Percentiles rank a stretch among this genome's conserved stretches.
Evolutionary conservation across 2,329 filamentous ascomycete genomes (phyloP).

Genomic region (Fusarium paranaense): DNA sequence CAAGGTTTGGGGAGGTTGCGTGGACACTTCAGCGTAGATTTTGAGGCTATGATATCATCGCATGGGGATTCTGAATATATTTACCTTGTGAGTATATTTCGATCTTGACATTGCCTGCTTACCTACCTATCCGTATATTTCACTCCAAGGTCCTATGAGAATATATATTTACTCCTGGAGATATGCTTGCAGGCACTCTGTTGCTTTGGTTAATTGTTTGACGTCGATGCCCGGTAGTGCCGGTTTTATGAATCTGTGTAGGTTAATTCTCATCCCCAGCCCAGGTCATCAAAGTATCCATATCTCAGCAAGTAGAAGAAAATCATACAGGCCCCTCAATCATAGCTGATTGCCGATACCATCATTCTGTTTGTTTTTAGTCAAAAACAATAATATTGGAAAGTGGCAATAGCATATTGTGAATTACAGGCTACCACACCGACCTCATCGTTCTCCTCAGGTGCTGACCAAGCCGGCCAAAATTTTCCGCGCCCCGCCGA

Average conservation of each 20-base stretch:
- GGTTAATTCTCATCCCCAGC: background rate
- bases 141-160: background rate
- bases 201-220: background rate
- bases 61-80: background rate
- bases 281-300: background rate
- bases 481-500: slow-evolving; percentile 43
- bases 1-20: background rate
- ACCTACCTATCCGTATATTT: background rate
- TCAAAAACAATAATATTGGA: background rate
- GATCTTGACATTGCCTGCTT: background rate
- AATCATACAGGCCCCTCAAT: background rate
- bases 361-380: background rate
- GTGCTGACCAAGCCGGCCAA: slow-evolving; percentile 45
- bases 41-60: background rate
- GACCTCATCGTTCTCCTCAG: slow-evolving; percentile 1
- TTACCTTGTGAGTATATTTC: background rate
- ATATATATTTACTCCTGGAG: background rate
- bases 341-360: background rate
- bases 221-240: background rate
- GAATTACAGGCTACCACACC: background rate
- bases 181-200: background rate
- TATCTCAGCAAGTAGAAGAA: background rate
- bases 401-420: background rate
- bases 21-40: background rate
- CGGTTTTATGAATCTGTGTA: background rate